Base-by-base conservation (phyloP, 2,329 filamentous ascomycete species). In the Verticillium klebahnii region DNA sequence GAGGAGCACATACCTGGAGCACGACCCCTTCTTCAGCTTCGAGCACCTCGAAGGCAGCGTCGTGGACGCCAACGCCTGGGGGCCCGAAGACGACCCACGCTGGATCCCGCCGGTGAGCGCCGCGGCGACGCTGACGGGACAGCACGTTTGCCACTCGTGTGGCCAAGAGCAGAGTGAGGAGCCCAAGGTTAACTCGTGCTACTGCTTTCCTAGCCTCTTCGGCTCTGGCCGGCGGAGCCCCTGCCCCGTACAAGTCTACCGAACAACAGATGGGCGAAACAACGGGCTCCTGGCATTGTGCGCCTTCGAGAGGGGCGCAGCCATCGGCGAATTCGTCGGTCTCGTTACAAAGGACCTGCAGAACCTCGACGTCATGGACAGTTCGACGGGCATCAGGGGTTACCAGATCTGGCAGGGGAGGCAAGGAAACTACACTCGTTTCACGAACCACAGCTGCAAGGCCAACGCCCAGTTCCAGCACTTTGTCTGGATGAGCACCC, bases 341-440 rank as follows among this genome's bases (percentile, higher is more conserved):
- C 69, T 82, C 31, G 75, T 86, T 36, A 86, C 83, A 1, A 80
- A 78, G 59, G 82, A 79, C 2, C 71, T 86, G 11, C 70, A 76
- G 7, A 79, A 80, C 62, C 71, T 82, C 14, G 84, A 86, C 65
- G 82, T 86, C 9, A 85, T 86, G 83, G 73, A 81, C 60, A 77
- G 77, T 32, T 77, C 76, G 1, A 75, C 77, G 0, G 67, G 68
- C 4, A 67, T 64, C 4, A 65, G 62, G 32, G 67, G 66, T 1
- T 87, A 85, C 66, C 84, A 87, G 67, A 85, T 86, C 60, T 86
- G 79, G 76, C 84, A 87, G 67, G 83, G 82, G 0, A 71, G 72
- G 60, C 77, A 80, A 69, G 82, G 84, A 3, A 86, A 86, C 67
- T 85, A 82, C 65, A 86, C 83, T 2, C 75, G 83, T 1, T 86